Evolutionary conservation across 306 rosid species (phyloP).

Genomic region (Citrullus mucosospermus): DNA sequence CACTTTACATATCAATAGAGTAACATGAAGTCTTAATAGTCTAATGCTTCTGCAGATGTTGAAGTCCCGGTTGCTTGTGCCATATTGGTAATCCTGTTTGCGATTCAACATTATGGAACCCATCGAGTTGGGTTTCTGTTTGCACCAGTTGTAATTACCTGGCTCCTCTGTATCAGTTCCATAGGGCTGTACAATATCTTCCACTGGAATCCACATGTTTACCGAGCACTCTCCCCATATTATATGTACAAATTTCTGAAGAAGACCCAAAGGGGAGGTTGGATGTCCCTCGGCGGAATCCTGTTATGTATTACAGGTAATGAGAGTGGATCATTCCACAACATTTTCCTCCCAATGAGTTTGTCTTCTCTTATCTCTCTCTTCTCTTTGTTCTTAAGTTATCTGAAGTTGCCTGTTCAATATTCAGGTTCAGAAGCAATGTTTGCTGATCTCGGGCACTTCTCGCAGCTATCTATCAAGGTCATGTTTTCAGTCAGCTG

Average conservation of each 20-base stretch:
- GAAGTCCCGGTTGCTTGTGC: conserved; percentile 83
- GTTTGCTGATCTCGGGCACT: conserved; percentile 96
- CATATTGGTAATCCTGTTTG: conserved; percentile 65
- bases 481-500: neutral
- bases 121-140: conserved; percentile 75
- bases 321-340: neutral
- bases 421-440: conserved; percentile 91
- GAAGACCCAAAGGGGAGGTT: conserved; percentile 71
- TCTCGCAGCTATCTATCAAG: conserved; percentile 36
- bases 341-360: neutral
- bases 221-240: conserved; percentile 83
- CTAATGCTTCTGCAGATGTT: conserved; percentile 55
- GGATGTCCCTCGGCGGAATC: conserved; percentile 96
- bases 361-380: neutral
- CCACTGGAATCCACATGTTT: conserved; percentile 83
- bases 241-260: conserved; percentile 83
- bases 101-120: conserved; percentile 90
- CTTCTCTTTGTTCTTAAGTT: neutral
- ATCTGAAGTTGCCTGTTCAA: conserved; percentile 15
- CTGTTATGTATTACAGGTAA: conserved; percentile 88
- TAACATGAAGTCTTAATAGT: neutral
- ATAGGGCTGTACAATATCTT: conserved; percentile 75
- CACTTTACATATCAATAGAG: neutral
- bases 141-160: conserved; percentile 78
- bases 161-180: conserved; percentile 87